These are phyloP conservation scores for Psidium friedrichsthalianum DNA, from an alignment of 345 rosid genomes.

Conservation along the genomic window DNA sequence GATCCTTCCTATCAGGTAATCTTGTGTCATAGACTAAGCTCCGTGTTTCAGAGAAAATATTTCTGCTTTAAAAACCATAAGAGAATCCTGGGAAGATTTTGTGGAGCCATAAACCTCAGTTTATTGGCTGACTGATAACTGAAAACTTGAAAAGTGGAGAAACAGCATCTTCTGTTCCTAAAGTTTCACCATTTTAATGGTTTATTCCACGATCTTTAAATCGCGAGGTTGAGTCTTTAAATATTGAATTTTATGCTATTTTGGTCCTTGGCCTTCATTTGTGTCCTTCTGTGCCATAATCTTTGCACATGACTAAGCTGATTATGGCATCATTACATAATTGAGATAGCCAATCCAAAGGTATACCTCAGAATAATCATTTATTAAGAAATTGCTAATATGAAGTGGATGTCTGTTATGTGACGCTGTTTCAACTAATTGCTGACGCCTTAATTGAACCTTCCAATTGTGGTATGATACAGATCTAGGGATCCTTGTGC, in stretches of 20 bases:
- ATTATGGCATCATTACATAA: not conserved
- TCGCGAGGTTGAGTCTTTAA: not conserved
- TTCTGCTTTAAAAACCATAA: not conserved
- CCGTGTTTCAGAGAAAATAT: not conserved
- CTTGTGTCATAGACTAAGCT: not conserved
- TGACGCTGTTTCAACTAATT: not conserved
- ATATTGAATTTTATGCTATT: not conserved
- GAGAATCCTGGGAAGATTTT: not conserved
- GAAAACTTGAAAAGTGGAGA: not conserved
- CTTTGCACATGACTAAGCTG: not conserved
- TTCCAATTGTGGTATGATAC: not conserved
- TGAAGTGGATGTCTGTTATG: not conserved
- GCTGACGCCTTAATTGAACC: not conserved
- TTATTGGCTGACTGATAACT: not conserved
- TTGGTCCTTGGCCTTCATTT: not conserved
- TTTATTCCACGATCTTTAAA: not conserved
- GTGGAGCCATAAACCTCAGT: not conserved
- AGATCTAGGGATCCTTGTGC: not conserved
- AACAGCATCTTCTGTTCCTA: not conserved
- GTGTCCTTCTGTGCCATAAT: not conserved
- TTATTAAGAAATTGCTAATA: not conserved
- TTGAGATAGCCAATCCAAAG: not conserved
- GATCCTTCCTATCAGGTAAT: constrained; percentile 92
- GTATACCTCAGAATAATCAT: not conserved
- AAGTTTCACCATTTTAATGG: not conserved